Base-by-base conservation (phyloP, 1,139 yeast species). In the Suhomyces anneliseae region DNA sequence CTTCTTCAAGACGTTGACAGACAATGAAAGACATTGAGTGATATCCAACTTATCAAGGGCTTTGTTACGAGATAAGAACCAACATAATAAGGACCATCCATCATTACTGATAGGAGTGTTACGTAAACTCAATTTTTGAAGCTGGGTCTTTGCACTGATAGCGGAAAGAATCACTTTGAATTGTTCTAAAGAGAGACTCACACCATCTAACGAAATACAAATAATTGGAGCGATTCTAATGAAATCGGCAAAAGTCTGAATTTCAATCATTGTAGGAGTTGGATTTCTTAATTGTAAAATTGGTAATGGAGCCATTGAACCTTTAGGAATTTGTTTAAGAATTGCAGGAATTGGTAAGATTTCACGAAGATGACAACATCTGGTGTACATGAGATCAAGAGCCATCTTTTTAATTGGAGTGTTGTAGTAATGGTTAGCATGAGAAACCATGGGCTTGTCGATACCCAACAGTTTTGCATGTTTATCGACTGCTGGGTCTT, bases 341-440 rank as follows among this genome's bases (percentile, higher is more conserved):
- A 88, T 85, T 1, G 92, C 89, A 2, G 93, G 89, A 42, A 85
- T 84, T 0, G 92, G 90, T 29, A 85, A 62, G 46, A 85, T 85
- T 58, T 85, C 92, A 53, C 92, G 69, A 40, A 85, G 68, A 60
- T 85, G 92, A 59, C 92, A 85, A 56, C 90, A 85, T 47, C 95
- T 71, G 0, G 93, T 84, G 62, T 87, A 87, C 63, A 87, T 72
- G 7, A 79, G 65, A 55, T 86, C 93, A 46, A 84, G 73, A 0
- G 79, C 78, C 79, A 75, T 74, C 45, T 73, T 73, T 51, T 74
- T 61, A 8, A 70, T 66, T 0, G 79, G 79, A 1, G 58, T 65
- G 9, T 65, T 58, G 52, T 73, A 74, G 6, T 41, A 42, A 12
- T 60, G 60, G 9, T 52, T 52, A 8, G 54, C 48, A 42, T 63